Base-by-base conservation (phyloP, 148 eudicot genomes). In the Arbutus unedo region DNA sequence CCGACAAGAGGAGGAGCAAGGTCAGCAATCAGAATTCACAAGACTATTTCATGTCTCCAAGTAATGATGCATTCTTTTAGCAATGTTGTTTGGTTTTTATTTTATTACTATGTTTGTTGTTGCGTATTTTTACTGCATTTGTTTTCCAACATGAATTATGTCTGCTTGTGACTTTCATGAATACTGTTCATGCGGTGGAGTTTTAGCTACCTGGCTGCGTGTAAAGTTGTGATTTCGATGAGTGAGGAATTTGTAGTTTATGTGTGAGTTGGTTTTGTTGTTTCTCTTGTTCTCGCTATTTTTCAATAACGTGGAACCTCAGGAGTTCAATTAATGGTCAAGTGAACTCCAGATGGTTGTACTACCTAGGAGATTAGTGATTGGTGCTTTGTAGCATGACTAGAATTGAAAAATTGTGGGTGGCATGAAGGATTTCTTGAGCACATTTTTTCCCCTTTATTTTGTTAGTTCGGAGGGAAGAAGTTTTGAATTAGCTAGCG, bases 1-100 rank as follows among this genome's bases (percentile, higher is more conserved):
- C 86, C 51, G 82, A 91, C 68, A 91, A 85, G 54, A 87, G 87
- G 82, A 87, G 67, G 73, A 82, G 74, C 82, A 81, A 82, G 80
- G 80, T 77, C 84, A 71, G 82, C 82, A 82, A 67, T 82, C 85
- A 85, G 82, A 83, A 47, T 81, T 13, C 87, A 55, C 87, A 70
- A 21, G 87, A 79, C 70, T 44, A 80, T 81, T 55, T 70, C 74
- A 70, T 77, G 8, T 81, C 87, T 78, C 83, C 83, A 75, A 85
- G 89, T 88, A 88, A 86, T 83, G 54, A 54, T 77, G 59, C 78
- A 21, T 74, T 84, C 66, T 51, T 51, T 56, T 43, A 15, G 16
- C 44, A 41, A 2, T 54, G 16, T 53, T 19, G 70, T 48, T 86
- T 15, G 10, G 1, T 31, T 80, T 74, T 60, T 62, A n/a, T n/a